These are phyloP conservation scores for Candida maris DNA, from an alignment of 805 yeast species.

Conservation along the genomic window DNA sequence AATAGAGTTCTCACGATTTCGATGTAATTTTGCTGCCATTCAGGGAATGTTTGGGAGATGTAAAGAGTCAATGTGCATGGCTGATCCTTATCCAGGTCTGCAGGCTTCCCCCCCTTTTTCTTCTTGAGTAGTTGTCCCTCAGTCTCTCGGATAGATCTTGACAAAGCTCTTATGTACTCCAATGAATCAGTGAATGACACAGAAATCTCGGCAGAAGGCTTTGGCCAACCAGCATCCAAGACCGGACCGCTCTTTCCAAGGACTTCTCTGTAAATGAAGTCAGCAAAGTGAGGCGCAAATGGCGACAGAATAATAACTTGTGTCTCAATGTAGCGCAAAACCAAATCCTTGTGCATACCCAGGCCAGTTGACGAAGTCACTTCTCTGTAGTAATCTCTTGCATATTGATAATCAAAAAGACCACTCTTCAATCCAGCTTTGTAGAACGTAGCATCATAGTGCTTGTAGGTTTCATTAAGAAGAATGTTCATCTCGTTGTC, in stretches of 20 bases:
- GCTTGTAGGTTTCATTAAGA: conserved; percentile 67
- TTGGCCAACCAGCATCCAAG: conserved; percentile 76
- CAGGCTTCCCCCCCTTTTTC: conserved; percentile 79
- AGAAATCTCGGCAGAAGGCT: conserved; percentile 64
- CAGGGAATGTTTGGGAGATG: conserved; percentile 76
- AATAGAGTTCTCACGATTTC: conserved; percentile 73
- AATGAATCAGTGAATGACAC: conserved; percentile 61
- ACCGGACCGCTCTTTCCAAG: conserved; percentile 63
- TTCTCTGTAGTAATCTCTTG: conserved; percentile 96
- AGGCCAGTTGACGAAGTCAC: conserved; percentile 44
- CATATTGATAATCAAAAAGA: conserved; percentile 88
- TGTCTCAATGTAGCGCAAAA: conserved; percentile 75
- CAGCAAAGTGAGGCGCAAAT: conserved; percentile 94
- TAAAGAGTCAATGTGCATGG: conserved; percentile 73
- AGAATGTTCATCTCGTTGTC: conserved; percentile 89
- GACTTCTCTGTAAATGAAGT: conserved; percentile 81
- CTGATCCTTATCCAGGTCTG: conserved; percentile 68
- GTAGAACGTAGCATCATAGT: conserved; percentile 70
- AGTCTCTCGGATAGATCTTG: conserved; percentile 87
- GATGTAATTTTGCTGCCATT: conserved; percentile 58
- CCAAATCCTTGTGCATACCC: conserved; percentile 80
- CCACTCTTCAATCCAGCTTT: conserved; percentile 89
- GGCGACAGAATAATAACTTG: conserved; percentile 87
- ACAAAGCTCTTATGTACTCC: conserved; percentile 70
- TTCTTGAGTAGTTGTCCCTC: conserved; percentile 82